phyloP scores from a whole-genome alignment of 768 basidiomycete species.

The Agrocybe pediades region DNA sequence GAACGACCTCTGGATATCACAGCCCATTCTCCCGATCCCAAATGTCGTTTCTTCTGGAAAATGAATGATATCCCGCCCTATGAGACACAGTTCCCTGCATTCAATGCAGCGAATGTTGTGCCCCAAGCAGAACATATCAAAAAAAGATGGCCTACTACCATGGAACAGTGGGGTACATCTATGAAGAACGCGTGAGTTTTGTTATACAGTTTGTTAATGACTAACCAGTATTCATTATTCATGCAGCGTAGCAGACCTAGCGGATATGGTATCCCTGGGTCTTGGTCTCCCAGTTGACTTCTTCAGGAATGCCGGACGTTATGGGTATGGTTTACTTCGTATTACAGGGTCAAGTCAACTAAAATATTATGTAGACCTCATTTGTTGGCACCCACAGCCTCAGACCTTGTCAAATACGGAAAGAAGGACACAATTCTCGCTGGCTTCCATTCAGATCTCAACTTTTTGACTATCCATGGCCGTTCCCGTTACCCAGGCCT shows the following conservation, averaged over 20 bases:
- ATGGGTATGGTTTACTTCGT: conserved; percentile 57
- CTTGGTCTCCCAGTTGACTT: conserved; percentile 70
- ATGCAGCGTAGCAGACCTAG: conserved; percentile 78
- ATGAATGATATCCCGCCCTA: conserved; percentile 79
- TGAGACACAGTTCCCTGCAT: conserved; percentile 70
- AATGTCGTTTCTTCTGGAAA: conserved; percentile 93
- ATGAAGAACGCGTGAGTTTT: conserved; percentile 84
- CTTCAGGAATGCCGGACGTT: conserved; percentile 79
- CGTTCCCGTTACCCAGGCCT: conserved; percentile 86
- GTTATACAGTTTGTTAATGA: background rate
- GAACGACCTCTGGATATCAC: conserved; percentile 87
- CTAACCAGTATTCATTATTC: conserved; percentile 1
- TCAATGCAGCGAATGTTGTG: conserved; percentile 83
- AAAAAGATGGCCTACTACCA: conserved; percentile 65
- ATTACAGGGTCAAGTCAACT: background rate
- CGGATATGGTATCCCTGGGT: conserved; percentile 86
- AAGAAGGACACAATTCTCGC: conserved; percentile 83
- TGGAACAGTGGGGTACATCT: conserved; percentile 85
- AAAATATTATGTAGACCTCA: conserved; percentile 58
- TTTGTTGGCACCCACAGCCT: conserved; percentile 91
- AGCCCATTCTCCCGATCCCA: conserved; percentile 85
- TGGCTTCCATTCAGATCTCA: conserved; percentile 93
- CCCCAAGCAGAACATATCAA: conserved; percentile 63
- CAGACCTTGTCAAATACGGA: conserved; percentile 81
- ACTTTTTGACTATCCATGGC: conserved; percentile 91